Base-by-base conservation (phyloP, 305 asterid species). In the Fraxinus greggii region DNA sequence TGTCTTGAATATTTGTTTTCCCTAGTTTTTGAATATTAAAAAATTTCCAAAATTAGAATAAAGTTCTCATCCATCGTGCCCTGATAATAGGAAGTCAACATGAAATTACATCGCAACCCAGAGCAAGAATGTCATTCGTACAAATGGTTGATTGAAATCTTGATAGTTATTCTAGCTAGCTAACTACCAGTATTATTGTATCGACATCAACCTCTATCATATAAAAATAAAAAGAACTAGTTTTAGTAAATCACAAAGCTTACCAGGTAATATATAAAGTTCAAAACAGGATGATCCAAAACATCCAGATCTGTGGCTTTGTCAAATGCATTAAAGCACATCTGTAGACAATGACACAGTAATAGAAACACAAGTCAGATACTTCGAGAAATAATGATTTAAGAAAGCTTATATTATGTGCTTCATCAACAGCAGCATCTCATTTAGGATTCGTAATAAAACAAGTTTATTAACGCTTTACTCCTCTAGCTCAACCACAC, bases 231-330 rank as follows among this genome's bases (percentile, higher is more conserved):
- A 59, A 78, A 70, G 40, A 79, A 21, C 51, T 59, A 24, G 29
- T 51, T 65, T 5, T 38, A 75, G 81, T 28, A 67, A 67, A 26
- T 24, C 15, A 67, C 33, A 2, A 70, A 76, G 78, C 92, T 59
- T 87, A 96, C 98, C 93, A 96, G 88, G 88, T 93, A 96, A 85
- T 96, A 96, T 13, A 89, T 85, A 38, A 94, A 87, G 87, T 93
- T 96, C 79, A 96, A 76, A 76, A 92, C 86, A 67, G 98, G 98
- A 87, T 96, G 98, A 81, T 94, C 90, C 88, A 94, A 87, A 88
- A 96, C 93, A 88, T 96, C 97, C 56, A 96, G 93, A 88, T 96
- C 93, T 29, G 98, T 98, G 79, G 93, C 97, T 40, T 89, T 86
- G 56, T 96, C 93, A 82, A 96, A 92, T 75, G 99, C 95, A 88